Base-by-base conservation (phyloP, 352 stramenopile species). In the Pythium myriotylum region DNA sequence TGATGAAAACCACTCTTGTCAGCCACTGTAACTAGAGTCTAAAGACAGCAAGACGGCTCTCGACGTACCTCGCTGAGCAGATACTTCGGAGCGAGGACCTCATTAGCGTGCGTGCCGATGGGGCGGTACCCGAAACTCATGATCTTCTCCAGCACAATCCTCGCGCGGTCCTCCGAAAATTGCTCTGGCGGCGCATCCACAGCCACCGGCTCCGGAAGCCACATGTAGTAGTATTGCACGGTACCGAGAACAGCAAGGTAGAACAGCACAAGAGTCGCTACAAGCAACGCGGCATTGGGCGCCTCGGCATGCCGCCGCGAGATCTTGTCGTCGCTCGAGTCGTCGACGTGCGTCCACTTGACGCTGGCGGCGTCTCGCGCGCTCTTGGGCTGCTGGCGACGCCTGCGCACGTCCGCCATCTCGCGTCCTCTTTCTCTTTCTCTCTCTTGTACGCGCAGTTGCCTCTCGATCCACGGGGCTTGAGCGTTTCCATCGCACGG, bases 121-220 rank as follows among this genome's bases (percentile, higher is more conserved):
- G 77, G 77, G 16, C 81, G 83, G 52, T 86, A 90, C 12, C 83
- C 80, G 45, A 90, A 88, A 65, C 74, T 78, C 77, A 90, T 86
- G 51, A 92, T 85, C 13, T 76, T 46, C 42, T 89, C 79, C 32
- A 92, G 52, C 35, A 88, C 72, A 3, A 79, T 65, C 5, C 83
- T 72, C 14, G 82, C 72, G 50, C 81, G 73, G 10, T 48, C 76
- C 59, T 91, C 81, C 0, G 81, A 81, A 54, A 91, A 91, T 14
- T 23, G 14, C 17, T 57, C 29, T 5, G 26, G 2, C 2, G 79
- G 69, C 9, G 79, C 70, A 35, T 88, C 64, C 7, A 80, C 9
- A 3, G 32, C 45, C 24, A 74, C 70, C 17, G 84, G 66, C 37
- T 68, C 46, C 1, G 83, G 83, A 43, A 90, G 61, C 83, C 81